Conservation (phyloP, 371 early-diverging fungal species). For the Smittium culicis region DNA sequence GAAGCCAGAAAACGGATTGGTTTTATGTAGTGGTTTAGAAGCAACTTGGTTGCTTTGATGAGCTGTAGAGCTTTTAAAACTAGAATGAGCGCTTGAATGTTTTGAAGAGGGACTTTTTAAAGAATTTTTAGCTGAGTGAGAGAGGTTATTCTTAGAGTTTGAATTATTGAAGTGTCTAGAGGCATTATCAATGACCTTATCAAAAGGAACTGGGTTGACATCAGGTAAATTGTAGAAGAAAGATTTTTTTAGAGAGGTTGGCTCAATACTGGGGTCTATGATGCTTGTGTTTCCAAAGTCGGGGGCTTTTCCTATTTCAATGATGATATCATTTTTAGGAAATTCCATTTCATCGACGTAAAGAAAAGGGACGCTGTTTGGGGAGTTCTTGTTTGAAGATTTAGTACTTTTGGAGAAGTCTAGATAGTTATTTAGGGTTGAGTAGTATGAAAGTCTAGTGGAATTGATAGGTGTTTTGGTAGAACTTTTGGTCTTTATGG, state of each 20-base stretch:
- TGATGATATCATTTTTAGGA: neutral
- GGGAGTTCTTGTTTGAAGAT: neutral
- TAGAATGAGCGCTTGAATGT: neutral
- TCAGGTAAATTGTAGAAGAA: neutral
- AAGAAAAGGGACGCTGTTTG: neutral
- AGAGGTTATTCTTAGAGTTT: neutral
- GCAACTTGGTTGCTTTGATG: neutral
- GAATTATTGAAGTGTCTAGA: neutral
- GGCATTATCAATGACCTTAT: neutral
- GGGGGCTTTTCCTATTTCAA: neutral
- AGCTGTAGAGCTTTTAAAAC: neutral
- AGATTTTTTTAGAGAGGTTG: neutral
- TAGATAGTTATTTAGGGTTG: neutral
- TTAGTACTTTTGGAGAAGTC: neutral
- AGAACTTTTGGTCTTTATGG: neutral
- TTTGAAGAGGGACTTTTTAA: neutral
- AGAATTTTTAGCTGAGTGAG: neutral
- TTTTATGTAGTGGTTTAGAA: neutral
- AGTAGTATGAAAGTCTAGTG: neutral
- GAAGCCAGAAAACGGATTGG: neutral
- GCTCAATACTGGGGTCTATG: neutral
- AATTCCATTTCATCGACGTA: neutral
- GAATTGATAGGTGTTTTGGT: neutral
- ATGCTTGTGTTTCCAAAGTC: neutral
- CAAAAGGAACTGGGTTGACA: neutral